A percentile compares a stretch with the other conserved stretches of the same genome.
These are phyloP conservation scores for Tuber calosporum DNA, from an alignment of 495 filamentous ascomycete species.

Conservation along the genomic window DNA sequence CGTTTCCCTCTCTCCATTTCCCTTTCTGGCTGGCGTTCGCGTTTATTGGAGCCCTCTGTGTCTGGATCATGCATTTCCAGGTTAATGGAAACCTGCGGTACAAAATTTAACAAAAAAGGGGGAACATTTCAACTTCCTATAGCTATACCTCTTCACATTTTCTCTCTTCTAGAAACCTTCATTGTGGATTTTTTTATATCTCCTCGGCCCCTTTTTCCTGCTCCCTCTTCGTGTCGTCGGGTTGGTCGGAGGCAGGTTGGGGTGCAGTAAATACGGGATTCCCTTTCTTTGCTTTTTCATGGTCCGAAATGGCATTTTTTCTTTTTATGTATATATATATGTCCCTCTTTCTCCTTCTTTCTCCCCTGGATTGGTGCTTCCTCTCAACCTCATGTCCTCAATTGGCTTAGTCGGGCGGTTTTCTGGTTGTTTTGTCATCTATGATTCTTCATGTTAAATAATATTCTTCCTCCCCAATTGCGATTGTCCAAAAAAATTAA, in stretches of 20 bases:
- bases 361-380: not conserved
- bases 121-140: not conserved
- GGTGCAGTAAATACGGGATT: not conserved
- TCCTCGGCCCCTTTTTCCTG: not conserved
- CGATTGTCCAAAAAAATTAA: not conserved
- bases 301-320: not conserved
- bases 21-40: not conserved
- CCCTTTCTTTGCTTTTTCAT: not conserved
- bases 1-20: not conserved
- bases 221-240: not conserved
- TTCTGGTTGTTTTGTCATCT: not conserved
- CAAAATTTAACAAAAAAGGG: not conserved
- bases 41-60: not conserved
- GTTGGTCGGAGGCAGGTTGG: not conserved
- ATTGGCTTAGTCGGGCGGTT: conserved; percentile 25
- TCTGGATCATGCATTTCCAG: conserved; percentile 5
- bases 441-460: conserved; percentile 4
- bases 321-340: conserved; percentile 27
- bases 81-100: conserved; percentile 1
- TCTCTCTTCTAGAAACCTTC: not conserved
- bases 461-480: not conserved
- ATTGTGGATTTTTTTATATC: conserved; percentile 2
- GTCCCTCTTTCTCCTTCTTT: conserved; percentile 11
- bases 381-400: conserved; percentile 9
- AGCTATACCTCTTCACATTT: not conserved